Percentiles rank a stretch among this genome's conserved stretches.
Conservation (phyloP, 306 rosid genomes). For the Alnus glutinosa region DNA sequence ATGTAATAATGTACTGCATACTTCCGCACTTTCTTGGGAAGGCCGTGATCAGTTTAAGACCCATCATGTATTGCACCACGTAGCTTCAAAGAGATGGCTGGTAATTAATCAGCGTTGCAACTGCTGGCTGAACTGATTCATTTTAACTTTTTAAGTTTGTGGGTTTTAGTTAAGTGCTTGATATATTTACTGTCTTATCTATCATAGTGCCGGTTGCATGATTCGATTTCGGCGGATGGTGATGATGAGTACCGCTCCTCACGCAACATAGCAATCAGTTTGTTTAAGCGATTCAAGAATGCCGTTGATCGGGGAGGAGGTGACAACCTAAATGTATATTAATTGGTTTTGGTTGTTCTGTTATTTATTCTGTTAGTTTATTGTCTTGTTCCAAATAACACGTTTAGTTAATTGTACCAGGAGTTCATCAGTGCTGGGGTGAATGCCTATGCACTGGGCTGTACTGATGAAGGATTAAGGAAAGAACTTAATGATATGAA, state of each 20-base stretch:
- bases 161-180: slow-evolving; percentile 19
- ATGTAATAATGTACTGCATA: slow-evolving; percentile 32
- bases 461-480: slow-evolving; percentile 91
- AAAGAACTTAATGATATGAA: slow-evolving; percentile 81
- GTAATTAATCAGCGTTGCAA: slow-evolving; percentile 40
- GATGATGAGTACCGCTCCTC: slow-evolving; percentile 85
- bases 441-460: slow-evolving; percentile 96
- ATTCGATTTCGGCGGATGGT: slow-evolving; percentile 64
- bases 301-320: slow-evolving; percentile 88
- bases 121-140: neutral
- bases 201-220: slow-evolving; percentile 64
- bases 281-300: slow-evolving; percentile 78
- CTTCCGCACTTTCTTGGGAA: slow-evolving; percentile 51
- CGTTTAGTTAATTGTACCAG: slow-evolving; percentile 42
- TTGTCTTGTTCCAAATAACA: slow-evolving; percentile 11
- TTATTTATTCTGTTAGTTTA: slow-evolving; percentile 13
- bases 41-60: slow-evolving; percentile 54
- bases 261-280: slow-evolving; percentile 91
- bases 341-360: slow-evolving; percentile 24
- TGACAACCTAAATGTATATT: slow-evolving; percentile 83
- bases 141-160: neutral
- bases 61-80: slow-evolving; percentile 49
- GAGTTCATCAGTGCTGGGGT: slow-evolving; percentile 96
- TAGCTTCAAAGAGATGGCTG: slow-evolving; percentile 65
- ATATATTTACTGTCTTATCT: slow-evolving; percentile 10